Evolutionary conservation across 495 filamentous ascomycete species (phyloP).

Genomic region (Talaromyces thailandensis): DNA sequence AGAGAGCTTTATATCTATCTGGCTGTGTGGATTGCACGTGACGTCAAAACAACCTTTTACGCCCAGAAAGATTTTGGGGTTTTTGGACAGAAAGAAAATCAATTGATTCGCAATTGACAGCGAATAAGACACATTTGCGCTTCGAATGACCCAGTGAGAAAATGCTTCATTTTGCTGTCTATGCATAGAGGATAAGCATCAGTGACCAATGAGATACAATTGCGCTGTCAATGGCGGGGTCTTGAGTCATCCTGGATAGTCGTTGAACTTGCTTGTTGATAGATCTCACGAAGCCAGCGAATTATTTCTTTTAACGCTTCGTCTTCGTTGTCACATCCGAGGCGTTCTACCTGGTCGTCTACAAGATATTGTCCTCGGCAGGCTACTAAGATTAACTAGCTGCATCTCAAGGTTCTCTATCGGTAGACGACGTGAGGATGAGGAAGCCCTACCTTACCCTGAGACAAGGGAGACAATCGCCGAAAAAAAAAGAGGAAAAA

Average conservation of each 20-base stretch:
- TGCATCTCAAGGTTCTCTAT: too few relatives aligned
- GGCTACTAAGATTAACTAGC: too few relatives aligned
- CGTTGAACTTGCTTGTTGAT: background rate
- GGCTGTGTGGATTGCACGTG: background rate
- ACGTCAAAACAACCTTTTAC: background rate
- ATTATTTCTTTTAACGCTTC: background rate
- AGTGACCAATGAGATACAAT: background rate
- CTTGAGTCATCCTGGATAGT: too few relatives aligned
- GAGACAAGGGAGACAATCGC: too few relatives aligned
- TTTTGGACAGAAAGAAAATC: background rate
- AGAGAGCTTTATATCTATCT: background rate
- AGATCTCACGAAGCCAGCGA: background rate
- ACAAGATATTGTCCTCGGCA: background rate
- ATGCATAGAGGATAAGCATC: background rate
- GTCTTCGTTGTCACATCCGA: background rate
- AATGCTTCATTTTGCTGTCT: background rate
- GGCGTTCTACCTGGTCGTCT: background rate
- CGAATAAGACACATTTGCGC: conserved; percentile 6
- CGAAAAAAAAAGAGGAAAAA: too few relatives aligned
- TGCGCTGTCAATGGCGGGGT: conserved; percentile 1
- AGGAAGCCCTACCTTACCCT: too few relatives aligned
- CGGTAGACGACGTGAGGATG: too few relatives aligned
- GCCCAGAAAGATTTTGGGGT: background rate
- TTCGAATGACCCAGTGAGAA: background rate
- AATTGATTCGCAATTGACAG: background rate